Evolutionary conservation across 2,329 filamentous ascomycete genomes (phyloP).

Genomic region (Sphaceloma murrayae): DNA sequence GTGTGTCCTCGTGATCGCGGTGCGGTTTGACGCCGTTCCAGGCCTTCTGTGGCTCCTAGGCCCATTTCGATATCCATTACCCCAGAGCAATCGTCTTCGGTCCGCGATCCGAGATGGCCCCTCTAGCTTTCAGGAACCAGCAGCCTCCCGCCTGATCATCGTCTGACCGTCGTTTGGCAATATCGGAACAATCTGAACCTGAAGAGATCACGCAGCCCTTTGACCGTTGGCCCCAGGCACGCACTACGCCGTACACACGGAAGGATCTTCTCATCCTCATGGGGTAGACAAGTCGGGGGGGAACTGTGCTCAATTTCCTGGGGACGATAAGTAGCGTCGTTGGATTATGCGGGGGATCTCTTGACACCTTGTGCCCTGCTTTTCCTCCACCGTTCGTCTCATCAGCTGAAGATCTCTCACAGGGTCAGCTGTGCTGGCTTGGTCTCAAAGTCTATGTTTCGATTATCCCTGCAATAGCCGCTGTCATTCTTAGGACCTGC

Average conservation of each 20-base stretch:
- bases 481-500: no score
- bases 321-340: no score
- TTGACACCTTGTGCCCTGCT: no score
- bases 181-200: constrained; percentile 13
- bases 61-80: constrained; percentile 12
- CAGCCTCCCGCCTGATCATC: no score
- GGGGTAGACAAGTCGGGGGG: not conserved
- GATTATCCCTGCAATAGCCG: constrained; percentile 13
- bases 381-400: constrained; percentile 3
- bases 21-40: constrained; percentile 10
- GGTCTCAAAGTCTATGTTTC: constrained; percentile 7
- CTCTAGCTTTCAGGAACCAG: constrained; percentile 5
- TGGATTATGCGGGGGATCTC: no score
- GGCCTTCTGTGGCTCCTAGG: not conserved
- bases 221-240: constrained; percentile 9
- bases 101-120: constrained; percentile 8
- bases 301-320: constrained; percentile 1
- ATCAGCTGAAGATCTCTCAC: no score
- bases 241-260: constrained; percentile 7
- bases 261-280: constrained; percentile 1
- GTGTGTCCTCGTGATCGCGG: constrained; percentile 12
- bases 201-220: constrained; percentile 7
- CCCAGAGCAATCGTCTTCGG: constrained; percentile 13
- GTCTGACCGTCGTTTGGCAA: no score
- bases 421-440: constrained; percentile 8